These are phyloP conservation scores for Ceratobasidium sp. DNA, from an alignment of 1,284 basidiomycete species.

Conservation along the genomic window DNA sequence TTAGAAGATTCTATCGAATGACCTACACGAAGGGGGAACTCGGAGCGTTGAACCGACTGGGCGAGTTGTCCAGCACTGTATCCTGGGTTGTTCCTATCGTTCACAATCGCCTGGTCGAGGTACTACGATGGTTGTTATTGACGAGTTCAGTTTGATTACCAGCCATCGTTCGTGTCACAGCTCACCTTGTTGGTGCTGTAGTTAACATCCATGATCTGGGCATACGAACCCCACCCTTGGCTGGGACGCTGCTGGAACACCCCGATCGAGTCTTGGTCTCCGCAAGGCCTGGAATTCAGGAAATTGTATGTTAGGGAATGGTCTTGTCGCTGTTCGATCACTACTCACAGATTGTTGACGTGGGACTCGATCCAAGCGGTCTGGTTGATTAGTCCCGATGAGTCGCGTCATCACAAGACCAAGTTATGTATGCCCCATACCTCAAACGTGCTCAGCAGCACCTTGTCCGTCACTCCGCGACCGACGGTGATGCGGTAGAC, in stretches of 20 bases:
- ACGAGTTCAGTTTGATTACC: neutral
- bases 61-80: neutral
- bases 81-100: conserved; percentile 6
- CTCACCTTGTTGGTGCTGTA: conserved; percentile 10
- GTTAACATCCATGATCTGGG: conserved; percentile 14
- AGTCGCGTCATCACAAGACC: neutral
- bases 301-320: neutral
- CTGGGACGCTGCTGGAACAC: conserved; percentile 27
- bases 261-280: conserved; percentile 14
- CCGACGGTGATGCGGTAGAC: conserved; percentile 17
- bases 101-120: conserved; percentile 1
- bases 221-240: conserved; percentile 13
- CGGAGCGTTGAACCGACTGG: conserved; percentile 19
- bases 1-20: too few species aligned
- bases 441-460: conserved; percentile 20
- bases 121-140: neutral
- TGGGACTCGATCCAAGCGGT: conserved; percentile 28
- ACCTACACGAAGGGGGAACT: neutral
- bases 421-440: neutral
- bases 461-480: too few species aligned
- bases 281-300: neutral
- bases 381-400: neutral
- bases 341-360: conserved; percentile 23
- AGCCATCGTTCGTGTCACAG: neutral
- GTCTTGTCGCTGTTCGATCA: too few species aligned